phyloP scores from a whole-genome alignment of 768 basidiomycete species.

The Mycena latifolia region DNA sequence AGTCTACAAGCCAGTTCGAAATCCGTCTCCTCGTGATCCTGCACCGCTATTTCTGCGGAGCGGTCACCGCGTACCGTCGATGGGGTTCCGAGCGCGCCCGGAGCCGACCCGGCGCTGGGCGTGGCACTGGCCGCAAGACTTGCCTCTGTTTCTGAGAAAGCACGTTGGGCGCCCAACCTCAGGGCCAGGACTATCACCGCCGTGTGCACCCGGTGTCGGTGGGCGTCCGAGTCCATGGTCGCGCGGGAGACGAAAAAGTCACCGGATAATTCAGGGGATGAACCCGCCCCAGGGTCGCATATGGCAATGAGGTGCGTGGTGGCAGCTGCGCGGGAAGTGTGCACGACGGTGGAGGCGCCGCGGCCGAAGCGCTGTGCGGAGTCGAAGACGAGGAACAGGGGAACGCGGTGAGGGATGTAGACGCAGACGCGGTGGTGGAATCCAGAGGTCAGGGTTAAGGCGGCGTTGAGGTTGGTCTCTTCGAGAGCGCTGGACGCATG shows the following conservation, averaged over 20 bases:
- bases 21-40: no score
- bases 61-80: no score
- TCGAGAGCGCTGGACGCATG: not conserved
- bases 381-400: conserved; percentile 14
- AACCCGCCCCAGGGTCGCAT: not conserved
- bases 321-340: not conserved
- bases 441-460: not conserved
- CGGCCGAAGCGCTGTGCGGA: not conserved
- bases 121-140: no score
- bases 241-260: not conserved
- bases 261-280: no score
- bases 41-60: no score
- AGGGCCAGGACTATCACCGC: not conserved
- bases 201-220: not conserved
- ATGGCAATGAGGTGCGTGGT: not conserved
- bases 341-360: conserved; percentile 8
- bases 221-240: not conserved
- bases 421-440: not conserved
- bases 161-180: not conserved
- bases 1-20: no score
- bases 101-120: no score
- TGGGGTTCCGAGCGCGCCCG: not conserved
- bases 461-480: not conserved
- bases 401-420: not conserved
- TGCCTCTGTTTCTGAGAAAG: not conserved